Evolutionary conservation across 768 basidiomycete species (phyloP).

Genomic region (Naganishia vaughanmartiniae): DNA sequence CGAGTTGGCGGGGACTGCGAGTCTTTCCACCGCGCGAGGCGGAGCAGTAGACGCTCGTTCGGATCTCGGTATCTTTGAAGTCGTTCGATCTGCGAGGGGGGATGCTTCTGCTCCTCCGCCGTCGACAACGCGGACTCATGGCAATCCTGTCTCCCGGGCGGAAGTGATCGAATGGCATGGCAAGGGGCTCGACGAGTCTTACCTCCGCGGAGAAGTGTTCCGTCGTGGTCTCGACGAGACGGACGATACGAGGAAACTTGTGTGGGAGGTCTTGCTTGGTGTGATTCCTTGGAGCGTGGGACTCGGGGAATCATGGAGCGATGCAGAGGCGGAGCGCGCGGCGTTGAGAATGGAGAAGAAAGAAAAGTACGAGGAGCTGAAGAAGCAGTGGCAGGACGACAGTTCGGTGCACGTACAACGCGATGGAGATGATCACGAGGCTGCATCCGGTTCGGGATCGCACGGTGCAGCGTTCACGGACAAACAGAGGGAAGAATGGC

Average conservation of each 20-base stretch:
- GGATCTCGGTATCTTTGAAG: constrained; percentile 79
- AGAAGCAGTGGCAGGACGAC: constrained; percentile 72
- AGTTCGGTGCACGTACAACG: constrained; percentile 36
- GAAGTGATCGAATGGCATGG: constrained; percentile 53
- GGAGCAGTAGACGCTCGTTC: constrained; percentile 55
- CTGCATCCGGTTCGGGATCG: not conserved
- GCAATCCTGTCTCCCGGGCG: constrained; percentile 69
- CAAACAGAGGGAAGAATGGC: constrained; percentile 73
- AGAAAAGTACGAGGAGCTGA: constrained; percentile 64
- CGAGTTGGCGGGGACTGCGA: constrained; percentile 58
- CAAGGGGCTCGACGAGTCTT: constrained; percentile 42
- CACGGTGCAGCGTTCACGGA: constrained; percentile 19
- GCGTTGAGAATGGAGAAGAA: constrained; percentile 38
- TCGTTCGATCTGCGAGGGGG: constrained; percentile 29
- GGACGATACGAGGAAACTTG: constrained; percentile 59
- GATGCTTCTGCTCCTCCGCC: constrained; percentile 60
- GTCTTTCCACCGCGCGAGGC: constrained; percentile 51
- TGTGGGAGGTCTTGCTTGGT: constrained; percentile 89
- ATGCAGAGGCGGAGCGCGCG: constrained; percentile 68
- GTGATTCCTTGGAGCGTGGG: constrained; percentile 74
- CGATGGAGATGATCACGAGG: constrained; percentile 66
- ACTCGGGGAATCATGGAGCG: constrained; percentile 59
- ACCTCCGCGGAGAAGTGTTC: constrained; percentile 51
- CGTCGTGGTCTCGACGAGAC: constrained; percentile 45
- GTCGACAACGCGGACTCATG: constrained; percentile 74